A percentile compares a stretch with the other conserved stretches of the same genome.
Evolutionary conservation across 345 rosid genomes (phyloP).

Genomic region (Trapa incisa): DNA sequence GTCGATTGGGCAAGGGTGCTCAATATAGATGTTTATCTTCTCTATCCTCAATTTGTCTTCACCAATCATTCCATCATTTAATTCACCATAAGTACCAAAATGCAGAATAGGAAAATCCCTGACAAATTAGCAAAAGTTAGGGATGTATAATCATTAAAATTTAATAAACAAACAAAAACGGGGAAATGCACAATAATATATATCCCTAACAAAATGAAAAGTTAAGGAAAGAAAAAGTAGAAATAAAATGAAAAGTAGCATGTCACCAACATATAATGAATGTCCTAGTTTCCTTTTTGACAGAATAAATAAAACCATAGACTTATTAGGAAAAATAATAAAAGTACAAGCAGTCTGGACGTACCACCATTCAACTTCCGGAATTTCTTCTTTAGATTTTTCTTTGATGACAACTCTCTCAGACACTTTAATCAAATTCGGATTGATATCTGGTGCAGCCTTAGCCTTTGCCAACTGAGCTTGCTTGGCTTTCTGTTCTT

Average conservation of each 20-base stretch:
- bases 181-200: neutral
- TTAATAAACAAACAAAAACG: neutral
- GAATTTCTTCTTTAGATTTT: constrained; percentile 68
- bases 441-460: constrained; percentile 73
- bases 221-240: neutral
- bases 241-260: neutral
- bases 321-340: constrained; percentile 1
- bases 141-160: neutral
- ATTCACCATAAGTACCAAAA: constrained; percentile 42
- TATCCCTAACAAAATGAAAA: neutral
- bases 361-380: constrained; percentile 96
- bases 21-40: constrained; percentile 65
- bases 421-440: constrained; percentile 81
- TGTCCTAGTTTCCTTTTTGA: neutral
- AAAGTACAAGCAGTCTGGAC: constrained; percentile 12
- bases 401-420: constrained; percentile 70
- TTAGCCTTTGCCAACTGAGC: constrained; percentile 82
- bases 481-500: constrained; percentile 83
- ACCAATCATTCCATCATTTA: constrained; percentile 22
- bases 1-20: constrained; percentile 89
- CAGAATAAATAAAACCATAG: neutral
- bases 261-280: neutral
- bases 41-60: constrained; percentile 51
- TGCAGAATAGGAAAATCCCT: constrained; percentile 68
- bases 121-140: constrained; percentile 4